A percentile compares a stretch with the other conserved stretches of the same genome.
Evolutionary conservation across 176 grass and related monocot genomes (phyloP).

Genomic region (Echinochloa phyllopogon): DNA sequence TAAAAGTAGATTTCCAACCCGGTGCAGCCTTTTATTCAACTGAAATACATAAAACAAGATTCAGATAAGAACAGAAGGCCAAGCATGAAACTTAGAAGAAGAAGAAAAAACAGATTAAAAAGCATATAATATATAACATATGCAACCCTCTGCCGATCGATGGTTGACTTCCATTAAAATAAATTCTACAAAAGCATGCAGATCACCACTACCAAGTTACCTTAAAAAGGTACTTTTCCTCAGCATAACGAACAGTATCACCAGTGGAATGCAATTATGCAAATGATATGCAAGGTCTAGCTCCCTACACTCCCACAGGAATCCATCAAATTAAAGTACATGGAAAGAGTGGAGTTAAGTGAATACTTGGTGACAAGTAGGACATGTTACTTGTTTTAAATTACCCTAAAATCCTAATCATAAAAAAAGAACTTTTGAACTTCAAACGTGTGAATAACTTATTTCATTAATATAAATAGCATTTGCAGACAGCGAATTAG

Average conservation of each 20-base stretch:
- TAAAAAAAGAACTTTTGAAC: not conserved
- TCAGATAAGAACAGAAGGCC: not conserved
- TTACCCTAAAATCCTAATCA: not conserved
- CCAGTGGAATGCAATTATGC: not conserved
- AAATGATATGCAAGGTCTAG: not conserved
- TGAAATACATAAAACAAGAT: constrained; percentile 38
- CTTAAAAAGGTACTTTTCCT: not conserved
- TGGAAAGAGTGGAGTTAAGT: not conserved
- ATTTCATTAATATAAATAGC: not conserved
- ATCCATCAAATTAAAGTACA: not conserved
- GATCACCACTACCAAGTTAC: not conserved
- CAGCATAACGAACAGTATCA: not conserved
- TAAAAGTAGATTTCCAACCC: not conserved
- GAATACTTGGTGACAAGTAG: not conserved
- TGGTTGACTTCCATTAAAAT: not conserved
- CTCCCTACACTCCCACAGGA: not conserved
- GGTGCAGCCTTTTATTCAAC: constrained; percentile 19
- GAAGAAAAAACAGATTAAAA: not conserved
- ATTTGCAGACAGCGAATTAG: not conserved
- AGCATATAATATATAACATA: not conserved
- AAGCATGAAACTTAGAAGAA: not conserved
- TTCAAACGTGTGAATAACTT: not conserved
- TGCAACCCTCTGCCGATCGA: not conserved
- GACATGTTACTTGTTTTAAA: not conserved
- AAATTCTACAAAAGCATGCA: constrained; percentile 7